These are phyloP conservation scores for Sanghuangporus sanghuang DNA, from an alignment of 1,284 basidiomycete genomes.

Conservation along the genomic window DNA sequence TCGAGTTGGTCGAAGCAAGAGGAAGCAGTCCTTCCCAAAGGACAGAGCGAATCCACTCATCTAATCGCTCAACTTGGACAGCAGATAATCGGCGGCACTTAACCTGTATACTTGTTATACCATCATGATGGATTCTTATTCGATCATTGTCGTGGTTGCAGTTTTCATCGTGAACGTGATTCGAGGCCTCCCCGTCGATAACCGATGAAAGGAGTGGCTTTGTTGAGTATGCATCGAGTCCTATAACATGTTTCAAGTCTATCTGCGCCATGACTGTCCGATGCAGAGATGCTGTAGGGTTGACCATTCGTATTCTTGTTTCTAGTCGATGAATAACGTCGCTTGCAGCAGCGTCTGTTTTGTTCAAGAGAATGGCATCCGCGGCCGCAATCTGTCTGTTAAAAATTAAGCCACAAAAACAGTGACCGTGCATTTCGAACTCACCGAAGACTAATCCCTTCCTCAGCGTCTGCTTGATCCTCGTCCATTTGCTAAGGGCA, in stretches of 20 bases:
- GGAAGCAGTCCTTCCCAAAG: slow-evolving; percentile 65
- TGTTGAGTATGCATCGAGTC: slow-evolving; percentile 68
- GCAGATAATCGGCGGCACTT: slow-evolving; percentile 52
- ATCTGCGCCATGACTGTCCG: slow-evolving; percentile 65
- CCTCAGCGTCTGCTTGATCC: slow-evolving; percentile 56
- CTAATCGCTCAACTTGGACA: slow-evolving; percentile 45
- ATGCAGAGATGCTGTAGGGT: slow-evolving; percentile 72
- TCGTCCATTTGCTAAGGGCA: slow-evolving; percentile 74
- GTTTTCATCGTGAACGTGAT: slow-evolving; percentile 26
- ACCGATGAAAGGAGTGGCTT: slow-evolving; percentile 21
- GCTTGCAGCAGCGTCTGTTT: slow-evolving; percentile 65
- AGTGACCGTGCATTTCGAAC: slow-evolving; percentile 16
- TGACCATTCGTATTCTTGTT: slow-evolving; percentile 60
- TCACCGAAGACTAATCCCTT: slow-evolving; percentile 76
- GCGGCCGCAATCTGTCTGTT: slow-evolving; percentile 83
- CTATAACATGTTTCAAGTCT: slow-evolving; percentile 69
- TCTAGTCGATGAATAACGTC: slow-evolving; percentile 43
- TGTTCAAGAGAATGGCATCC: slow-evolving; percentile 88
- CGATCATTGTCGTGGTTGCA: slow-evolving; percentile 26
- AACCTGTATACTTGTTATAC: slow-evolving; percentile 71
- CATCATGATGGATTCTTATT: slow-evolving; percentile 55
- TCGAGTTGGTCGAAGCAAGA: slow-evolving; percentile 22
- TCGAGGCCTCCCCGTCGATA: slow-evolving; percentile 7
- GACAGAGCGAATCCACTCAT: slow-evolving; percentile 72
- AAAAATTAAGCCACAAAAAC: not conserved